phyloP scores from a whole-genome alignment of 2,329 filamentous ascomycete genomes.

The Hortaea sp. region DNA sequence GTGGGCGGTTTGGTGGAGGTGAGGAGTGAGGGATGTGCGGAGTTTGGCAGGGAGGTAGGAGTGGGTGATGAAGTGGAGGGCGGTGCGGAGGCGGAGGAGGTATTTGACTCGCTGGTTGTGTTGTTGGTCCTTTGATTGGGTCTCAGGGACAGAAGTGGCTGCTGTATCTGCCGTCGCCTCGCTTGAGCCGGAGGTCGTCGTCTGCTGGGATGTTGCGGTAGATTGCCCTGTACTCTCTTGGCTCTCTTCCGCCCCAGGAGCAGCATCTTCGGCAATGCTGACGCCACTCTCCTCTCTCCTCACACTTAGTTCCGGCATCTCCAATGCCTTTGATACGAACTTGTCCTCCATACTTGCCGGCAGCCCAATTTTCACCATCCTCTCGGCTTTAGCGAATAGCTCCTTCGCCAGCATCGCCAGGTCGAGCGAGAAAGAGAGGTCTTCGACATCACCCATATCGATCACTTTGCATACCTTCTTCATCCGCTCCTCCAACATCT shows the following conservation, averaged over 20 bases:
- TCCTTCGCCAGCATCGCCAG: conserved; percentile 57
- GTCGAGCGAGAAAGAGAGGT: conserved; percentile 74
- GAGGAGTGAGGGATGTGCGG: conserved; percentile 32
- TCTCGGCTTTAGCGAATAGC: conserved; percentile 60
- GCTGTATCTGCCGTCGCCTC: conserved; percentile 13
- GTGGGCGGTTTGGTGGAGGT: conserved; percentile 27
- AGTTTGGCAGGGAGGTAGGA: conserved; percentile 48
- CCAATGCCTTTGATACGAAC: conserved; percentile 66
- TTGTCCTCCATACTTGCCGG: conserved; percentile 76
- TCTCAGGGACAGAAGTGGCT: conserved; percentile 18
- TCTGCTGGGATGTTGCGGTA: not conserved
- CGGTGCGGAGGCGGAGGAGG: conserved; percentile 55
- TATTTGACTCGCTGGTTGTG: conserved; percentile 28
- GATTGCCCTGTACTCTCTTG: conserved; percentile 8
- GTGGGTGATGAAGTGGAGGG: conserved; percentile 54
- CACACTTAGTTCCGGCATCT: conserved; percentile 63
- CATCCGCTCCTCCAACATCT: conserved; percentile 43
- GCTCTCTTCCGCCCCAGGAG: conserved; percentile 6
- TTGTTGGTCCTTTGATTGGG: not conserved
- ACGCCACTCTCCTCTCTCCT: conserved; percentile 45
- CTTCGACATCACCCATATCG: conserved; percentile 86
- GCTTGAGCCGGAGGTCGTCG: conserved; percentile 10
- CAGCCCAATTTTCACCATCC: conserved; percentile 54
- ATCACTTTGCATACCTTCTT: conserved; percentile 67
- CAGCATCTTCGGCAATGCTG: conserved; percentile 18